Evolutionary conservation across 176 grass and related monocot genomes (phyloP), one percentile per base, ranked within the genome.

Genomic region (Cenchrus americanus): DNA sequence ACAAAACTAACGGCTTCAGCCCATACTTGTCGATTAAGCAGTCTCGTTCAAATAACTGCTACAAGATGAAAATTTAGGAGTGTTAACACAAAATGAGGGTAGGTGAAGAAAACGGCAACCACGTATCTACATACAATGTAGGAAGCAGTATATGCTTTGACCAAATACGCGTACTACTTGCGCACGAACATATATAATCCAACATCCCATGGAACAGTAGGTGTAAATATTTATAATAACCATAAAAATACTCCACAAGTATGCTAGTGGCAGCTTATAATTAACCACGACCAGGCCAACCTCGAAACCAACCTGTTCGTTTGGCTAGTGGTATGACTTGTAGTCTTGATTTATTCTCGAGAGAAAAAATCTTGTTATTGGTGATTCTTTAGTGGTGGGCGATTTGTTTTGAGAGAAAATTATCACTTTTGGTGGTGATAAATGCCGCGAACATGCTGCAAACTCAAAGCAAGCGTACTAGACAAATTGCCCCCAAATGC

Each of bases 391-490:
- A n/a, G n/a, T n/a, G n/a, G n/a, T n/a, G n/a, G n/a, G n/a, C n/a
- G n/a, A n/a, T n/a, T n/a, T n/a, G n/a, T n/a, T n/a, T n/a, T n/a
- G n/a, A n/a, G n/a, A n/a, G n/a, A n/a, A n/a, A n/a, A n/a, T n/a
- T n/a, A n/a, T n/a, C n/a, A n/a, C n/a, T n/a, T n/a, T n/a, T n/a
- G n/a, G n/a, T n/a, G n/a, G n/a, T n/a, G n/a, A n/a, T n/a, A n/a
- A n/a, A n/a, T n/a, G n/a, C n/a, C n/a, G n/a, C n/a, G n/a, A n/a
- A n/a, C n/a, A n/a, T n/a, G n/a, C n/a, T n/a, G n/a, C n/a, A 76
- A 43, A 49, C 67, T 68, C 62, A 61, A 51, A 17, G 26, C 15
- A 76, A 87, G 24, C 57, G 19, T 77, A 72, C 14, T 37, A 32
- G 59, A 63, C 27, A n/a, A n/a, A n/a, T n/a, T n/a, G 18, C 41